Conservation (phyloP, 345 rosid species). For the Camelina laxa region DNA sequence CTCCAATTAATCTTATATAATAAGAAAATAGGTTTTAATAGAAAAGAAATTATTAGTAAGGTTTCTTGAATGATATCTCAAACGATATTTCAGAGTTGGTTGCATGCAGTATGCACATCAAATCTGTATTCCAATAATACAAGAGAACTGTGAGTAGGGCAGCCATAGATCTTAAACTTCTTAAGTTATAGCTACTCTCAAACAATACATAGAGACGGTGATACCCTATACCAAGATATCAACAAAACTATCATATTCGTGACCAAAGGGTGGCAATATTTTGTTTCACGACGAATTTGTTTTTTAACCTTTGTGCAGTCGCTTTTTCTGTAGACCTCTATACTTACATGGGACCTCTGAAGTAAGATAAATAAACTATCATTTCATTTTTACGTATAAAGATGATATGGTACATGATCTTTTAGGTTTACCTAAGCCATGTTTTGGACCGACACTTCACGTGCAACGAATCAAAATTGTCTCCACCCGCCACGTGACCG, state of each 20-base stretch:
- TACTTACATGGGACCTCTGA: slow-evolving; percentile 5
- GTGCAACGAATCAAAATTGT: slow-evolving; percentile 37
- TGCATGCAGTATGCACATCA: neutral
- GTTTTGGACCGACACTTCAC: slow-evolving; percentile 26
- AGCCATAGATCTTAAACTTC: too few species aligned
- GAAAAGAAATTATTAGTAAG: too few species aligned
- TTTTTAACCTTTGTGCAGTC: neutral
- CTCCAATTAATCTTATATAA: slow-evolving; percentile 2
- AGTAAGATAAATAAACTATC: neutral
- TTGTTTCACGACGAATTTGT: too few species aligned
- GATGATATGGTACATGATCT: neutral
- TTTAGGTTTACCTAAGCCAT: slow-evolving; percentile 18
- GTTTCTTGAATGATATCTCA: neutral
- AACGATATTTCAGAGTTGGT: neutral
- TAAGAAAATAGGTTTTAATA: neutral
- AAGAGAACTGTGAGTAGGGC: neutral
- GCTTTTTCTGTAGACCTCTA: neutral
- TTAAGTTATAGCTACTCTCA: neutral
- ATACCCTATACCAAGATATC: too few species aligned
- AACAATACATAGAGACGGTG: neutral
- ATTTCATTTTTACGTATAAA: neutral
- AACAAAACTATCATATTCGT: too few species aligned
- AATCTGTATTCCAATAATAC: neutral
- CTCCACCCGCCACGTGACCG: slow-evolving; percentile 30
- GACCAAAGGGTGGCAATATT: too few species aligned